Evolutionary conservation across 352 stramenopile genomes (phyloP).

Genomic region (Globisporangium carolinianum): DNA sequence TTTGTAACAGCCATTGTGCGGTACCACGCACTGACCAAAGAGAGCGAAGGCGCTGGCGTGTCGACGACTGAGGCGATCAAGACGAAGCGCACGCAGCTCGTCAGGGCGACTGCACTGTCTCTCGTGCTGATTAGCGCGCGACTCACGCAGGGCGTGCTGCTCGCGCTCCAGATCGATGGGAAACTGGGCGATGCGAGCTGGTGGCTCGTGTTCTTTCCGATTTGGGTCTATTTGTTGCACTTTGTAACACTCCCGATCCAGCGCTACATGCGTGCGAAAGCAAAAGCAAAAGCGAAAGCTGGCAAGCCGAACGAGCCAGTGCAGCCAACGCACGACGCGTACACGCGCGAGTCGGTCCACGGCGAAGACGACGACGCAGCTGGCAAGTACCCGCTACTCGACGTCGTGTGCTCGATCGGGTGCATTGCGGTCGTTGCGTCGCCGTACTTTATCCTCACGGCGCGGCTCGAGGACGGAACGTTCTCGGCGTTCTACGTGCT

Average conservation of each 20-base stretch:
- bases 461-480: slow-evolving; percentile 52
- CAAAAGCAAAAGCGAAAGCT: slow-evolving; percentile 11
- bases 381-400: slow-evolving; percentile 49
- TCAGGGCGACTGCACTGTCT: slow-evolving; percentile 28
- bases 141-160: slow-evolving; percentile 51
- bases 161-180: slow-evolving; percentile 66
- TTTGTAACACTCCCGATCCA: slow-evolving; percentile 45
- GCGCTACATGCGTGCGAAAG: slow-evolving; percentile 41
- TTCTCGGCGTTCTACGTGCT: slow-evolving; percentile 82
- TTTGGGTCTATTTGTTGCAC: slow-evolving; percentile 72
- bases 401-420: slow-evolving; percentile 46
- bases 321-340: slow-evolving; percentile 54
- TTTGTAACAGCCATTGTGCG: slow-evolving; percentile 45
- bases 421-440: slow-evolving; percentile 54
- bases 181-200: slow-evolving; percentile 46
- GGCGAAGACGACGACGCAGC: slow-evolving; percentile 29
- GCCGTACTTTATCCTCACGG: slow-evolving; percentile 75
- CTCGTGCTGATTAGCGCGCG: slow-evolving; percentile 43
- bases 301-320: slow-evolving; percentile 12
- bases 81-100: slow-evolving; percentile 37
- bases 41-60: slow-evolving; percentile 65
- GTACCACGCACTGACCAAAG: slow-evolving; percentile 66
- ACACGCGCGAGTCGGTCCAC: slow-evolving; percentile 65
- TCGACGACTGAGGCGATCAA: slow-evolving; percentile 67
- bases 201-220: slow-evolving; percentile 75